Conservation (phyloP, 192 early-diverging fungal genomes). For the Kickxella alabastrina region DNA sequence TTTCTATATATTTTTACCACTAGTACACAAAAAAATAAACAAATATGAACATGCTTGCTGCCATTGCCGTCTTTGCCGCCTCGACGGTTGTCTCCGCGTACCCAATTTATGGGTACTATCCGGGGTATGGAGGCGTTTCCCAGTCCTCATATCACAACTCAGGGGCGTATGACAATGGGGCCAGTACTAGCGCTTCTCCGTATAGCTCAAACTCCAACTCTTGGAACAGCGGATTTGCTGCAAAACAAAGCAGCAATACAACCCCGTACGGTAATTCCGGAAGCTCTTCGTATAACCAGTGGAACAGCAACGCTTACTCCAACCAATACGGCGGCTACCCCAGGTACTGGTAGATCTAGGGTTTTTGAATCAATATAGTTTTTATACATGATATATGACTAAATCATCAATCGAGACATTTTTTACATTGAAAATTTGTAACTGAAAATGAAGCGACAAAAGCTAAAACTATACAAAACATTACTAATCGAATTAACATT, state of each 20-base stretch:
- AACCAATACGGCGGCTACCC: conserved; percentile 14
- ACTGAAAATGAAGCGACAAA: too few species aligned
- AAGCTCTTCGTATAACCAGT: conserved; percentile 23
- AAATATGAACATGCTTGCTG: background rate
- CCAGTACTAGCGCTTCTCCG: conserved; percentile 11
- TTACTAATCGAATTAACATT: too few species aligned
- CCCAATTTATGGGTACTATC: conserved; percentile 26
- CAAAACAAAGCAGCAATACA: conserved; percentile 11
- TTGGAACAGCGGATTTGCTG: conserved; percentile 25
- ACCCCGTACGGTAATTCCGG: conserved; percentile 17
- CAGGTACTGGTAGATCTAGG: conserved; percentile 11
- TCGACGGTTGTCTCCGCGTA: conserved; percentile 12
- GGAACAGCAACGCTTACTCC: conserved; percentile 35
- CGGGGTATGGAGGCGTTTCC: conserved; percentile 4
- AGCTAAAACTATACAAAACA: too few species aligned
- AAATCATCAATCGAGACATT: too few species aligned
- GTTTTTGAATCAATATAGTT: background rate
- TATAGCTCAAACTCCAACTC: conserved; percentile 21
- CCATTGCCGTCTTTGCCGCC: background rate
- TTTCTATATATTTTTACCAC: background rate
- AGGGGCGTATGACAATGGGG: conserved; percentile 29
- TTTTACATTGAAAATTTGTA: too few species aligned
- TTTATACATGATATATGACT: too few species aligned
- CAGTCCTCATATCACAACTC: conserved; percentile 28
- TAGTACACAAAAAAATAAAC: background rate